phyloP scores from a whole-genome alignment of 345 rosid genomes.

The Linum trigynum region DNA sequence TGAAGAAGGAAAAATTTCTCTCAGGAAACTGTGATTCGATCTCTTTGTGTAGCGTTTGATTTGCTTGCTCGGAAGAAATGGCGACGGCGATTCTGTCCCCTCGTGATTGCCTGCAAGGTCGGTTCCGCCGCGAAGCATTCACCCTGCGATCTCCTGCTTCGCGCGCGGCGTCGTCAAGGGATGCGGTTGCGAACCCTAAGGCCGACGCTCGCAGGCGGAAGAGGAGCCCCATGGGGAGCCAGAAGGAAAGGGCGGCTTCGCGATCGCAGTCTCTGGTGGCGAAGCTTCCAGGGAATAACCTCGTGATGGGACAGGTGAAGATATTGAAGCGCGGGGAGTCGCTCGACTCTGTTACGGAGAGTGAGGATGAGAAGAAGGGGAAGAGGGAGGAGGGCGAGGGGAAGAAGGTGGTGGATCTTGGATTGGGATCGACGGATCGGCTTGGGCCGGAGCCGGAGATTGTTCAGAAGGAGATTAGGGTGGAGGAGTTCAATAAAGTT shows the following conservation, averaged over 20 bases:
- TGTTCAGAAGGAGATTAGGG: conserved; percentile 29
- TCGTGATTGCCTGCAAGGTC: background rate
- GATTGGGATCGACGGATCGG: conserved; percentile 35
- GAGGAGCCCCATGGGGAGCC: conserved; percentile 17
- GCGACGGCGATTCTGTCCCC: background rate
- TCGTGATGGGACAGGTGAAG: conserved; percentile 50
- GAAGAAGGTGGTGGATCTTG: conserved; percentile 18
- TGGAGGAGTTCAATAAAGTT: conserved; percentile 14
- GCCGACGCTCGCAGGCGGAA: conserved; percentile 25
- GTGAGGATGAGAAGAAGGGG: background rate
- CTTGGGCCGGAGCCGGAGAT: conserved; percentile 44
- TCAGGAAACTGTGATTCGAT: background rate
- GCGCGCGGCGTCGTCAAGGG: background rate
- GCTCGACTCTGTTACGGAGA: background rate
- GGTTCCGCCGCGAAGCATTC: background rate
- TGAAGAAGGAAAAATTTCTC: background rate
- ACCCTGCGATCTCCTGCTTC: background rate
- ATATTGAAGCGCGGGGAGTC: conserved; percentile 35
- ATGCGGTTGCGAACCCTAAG: background rate
- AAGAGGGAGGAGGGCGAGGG: conserved; percentile 8
- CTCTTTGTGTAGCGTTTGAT: background rate
- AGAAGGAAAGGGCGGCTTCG: background rate
- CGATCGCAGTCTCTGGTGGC: conserved; percentile 18
- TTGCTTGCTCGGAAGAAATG: background rate
- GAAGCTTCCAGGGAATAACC: conserved; percentile 25